Evolutionary conservation across 163 green algal species (phyloP), one percentile per base, ranked within the genome.

Genomic region (Volvox carteri): DNA sequence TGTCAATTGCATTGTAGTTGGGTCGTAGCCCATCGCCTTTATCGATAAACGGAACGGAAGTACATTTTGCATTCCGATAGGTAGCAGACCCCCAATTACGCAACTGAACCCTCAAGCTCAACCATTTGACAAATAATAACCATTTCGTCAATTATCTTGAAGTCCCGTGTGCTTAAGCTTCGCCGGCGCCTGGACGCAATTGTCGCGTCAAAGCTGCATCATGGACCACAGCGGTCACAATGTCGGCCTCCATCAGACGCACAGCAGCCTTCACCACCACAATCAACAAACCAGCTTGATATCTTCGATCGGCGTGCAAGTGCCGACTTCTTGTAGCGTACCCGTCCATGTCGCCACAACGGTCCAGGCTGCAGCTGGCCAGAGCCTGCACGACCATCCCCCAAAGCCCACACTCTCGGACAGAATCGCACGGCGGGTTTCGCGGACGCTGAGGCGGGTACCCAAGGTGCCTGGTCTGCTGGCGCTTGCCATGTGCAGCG

Each of bases 401-500:
- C 28, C 41, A 37, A 78, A 62, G 35, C 77, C 37, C 1, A 73
- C 60, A 4, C 18, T 86, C 1, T 46, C 70, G 11, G 41, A 86
- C 42, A 35, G 78, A 16, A 37, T 50, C 12, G 18, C 78, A 0
- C 30, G 25, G 41, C 70, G 60, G 80, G 44, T 75, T 1, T 68
- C 80, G 16, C 80, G 80, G 23, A 67, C 62, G 4, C 62, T 87
- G 30, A 39, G 62, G 35, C 68, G 83, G 23, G 54, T 88, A 6
- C 83, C 83, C 37, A 74, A 88, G n/a, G 30, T 88, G 0, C 83
- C 83, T 0, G 83, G 83, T 50, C 50, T 88, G 25, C 25, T 88
- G 12, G 83, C 50, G 12, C 48, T 88, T 11, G 83, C 68, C 1
- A 48, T 88, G 25, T 88, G 83, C 37, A 73, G 44, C 19, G 35